Base-by-base conservation (phyloP, 2,329 filamentous ascomycete species). In the Nemania diffusa region DNA sequence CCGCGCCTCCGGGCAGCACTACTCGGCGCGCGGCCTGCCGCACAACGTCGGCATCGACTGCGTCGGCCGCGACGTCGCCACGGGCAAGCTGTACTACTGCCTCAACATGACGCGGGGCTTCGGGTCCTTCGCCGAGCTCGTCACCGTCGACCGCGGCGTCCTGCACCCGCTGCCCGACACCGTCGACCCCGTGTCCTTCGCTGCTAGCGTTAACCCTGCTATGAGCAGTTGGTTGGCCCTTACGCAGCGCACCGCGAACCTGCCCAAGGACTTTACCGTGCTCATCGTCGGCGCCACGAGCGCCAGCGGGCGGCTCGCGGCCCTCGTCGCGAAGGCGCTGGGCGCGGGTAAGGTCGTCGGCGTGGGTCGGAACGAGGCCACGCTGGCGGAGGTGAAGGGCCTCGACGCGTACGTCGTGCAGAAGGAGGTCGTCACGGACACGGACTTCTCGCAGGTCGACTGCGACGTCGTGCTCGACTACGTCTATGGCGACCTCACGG, bases 171-270 rank as follows among this genome's bases (percentile, higher is more conserved):
- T 89, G 1, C 83, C 84, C 0, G 77, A 78, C 0, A 79, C 77
- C 4, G 79, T 83, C 8, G 83, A 88, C 70, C 79, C 83, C 0
- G 75, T 83, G 0, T 79, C 83, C 29, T 81, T 85, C n/a, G 87
- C 87, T 0, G 85, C 81, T 0, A 78, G 84, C 59, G 79, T 84
- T 44, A 89, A 89, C 68, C 86, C 86, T 0, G 84, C 82, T 27
- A 82, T 87, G 79, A 84, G 82, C 60, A 83, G 81, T 46, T 89
- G 86, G 86, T 87, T 89, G 85, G 86, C 85, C 4, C 77, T 89
- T 40, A 80, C 78, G 24, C 78, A 81, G 44, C 80, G 86, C 5
- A 81, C 81, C 0, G 70, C 66, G 4, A 70, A 77, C 5, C 75
- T 85, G 2, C 79, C 80, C 2, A 52, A 74, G 22, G 76, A 78